Evolutionary conservation across 129 eudicot species (phyloP).

Genomic region (Artemisia annua): DNA sequence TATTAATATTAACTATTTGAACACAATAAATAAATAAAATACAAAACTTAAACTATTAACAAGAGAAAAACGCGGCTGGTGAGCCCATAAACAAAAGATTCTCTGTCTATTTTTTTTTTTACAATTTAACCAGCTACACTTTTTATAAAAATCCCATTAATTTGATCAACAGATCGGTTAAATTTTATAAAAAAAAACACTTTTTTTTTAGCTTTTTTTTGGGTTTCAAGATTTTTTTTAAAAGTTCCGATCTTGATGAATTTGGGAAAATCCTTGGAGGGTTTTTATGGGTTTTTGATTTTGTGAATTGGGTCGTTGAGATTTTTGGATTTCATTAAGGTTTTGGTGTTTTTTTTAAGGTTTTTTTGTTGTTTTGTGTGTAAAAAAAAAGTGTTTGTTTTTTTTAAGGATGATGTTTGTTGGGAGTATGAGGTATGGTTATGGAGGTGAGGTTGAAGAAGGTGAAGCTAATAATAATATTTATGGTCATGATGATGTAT

Average conservation of each 20-base stretch:
- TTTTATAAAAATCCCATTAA: conserved; percentile 14
- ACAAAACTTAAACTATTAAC: conserved; percentile 14
- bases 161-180: conserved; percentile 22
- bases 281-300: conserved; percentile 47
- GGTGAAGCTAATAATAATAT: conserved; percentile 71
- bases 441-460: conserved; percentile 75
- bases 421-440: conserved; percentile 57
- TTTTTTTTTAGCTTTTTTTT: neutral
- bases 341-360: conserved; percentile 14
- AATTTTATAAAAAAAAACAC: neutral
- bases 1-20: neutral
- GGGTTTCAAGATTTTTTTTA: neutral
- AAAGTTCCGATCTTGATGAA: conserved; percentile 33
- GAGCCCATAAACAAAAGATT: conserved; percentile 33
- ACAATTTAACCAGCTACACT: conserved; percentile 24
- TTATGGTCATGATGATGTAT: conserved; percentile 46
- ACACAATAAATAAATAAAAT: neutral
- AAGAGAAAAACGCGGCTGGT: conserved; percentile 40
- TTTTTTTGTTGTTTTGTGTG: conserved; percentile 12
- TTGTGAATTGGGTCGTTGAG: conserved; percentile 41
- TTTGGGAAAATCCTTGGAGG: conserved; percentile 24
- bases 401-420: conserved; percentile 64
- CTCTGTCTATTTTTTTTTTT: conserved; percentile 25
- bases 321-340: conserved; percentile 26
- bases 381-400: conserved; percentile 12